Evolutionary conservation across 208 protist species (phyloP).

Genomic region (Trypanosoma boissoni): DNA sequence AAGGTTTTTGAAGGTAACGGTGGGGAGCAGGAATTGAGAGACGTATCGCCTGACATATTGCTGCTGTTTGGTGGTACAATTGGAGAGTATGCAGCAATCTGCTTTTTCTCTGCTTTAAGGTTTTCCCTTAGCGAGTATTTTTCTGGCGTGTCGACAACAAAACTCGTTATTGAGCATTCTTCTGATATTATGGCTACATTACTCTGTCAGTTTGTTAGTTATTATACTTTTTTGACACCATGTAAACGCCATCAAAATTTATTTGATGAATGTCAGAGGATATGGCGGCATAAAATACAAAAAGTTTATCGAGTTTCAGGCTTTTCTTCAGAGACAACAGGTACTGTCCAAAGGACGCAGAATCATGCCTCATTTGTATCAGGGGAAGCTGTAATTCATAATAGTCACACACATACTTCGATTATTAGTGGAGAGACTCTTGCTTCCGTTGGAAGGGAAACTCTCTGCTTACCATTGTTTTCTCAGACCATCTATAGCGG

Average conservation of each 20-base stretch:
- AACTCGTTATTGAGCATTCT: not conserved
- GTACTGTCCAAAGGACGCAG: too few relatives aligned
- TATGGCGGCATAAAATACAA: not conserved
- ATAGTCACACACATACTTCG: too few relatives aligned
- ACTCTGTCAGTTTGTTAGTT: slow-evolving; percentile 20
- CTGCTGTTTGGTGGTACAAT: slow-evolving; percentile 18
- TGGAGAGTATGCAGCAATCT: slow-evolving; percentile 25
- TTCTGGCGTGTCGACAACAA: slow-evolving; percentile 11
- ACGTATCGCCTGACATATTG: slow-evolving; percentile 13
- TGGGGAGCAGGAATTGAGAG: too few relatives aligned
- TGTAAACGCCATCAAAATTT: slow-evolving; percentile 21
- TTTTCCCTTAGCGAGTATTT: slow-evolving; percentile 8
- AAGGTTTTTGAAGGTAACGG: slow-evolving; percentile 2
- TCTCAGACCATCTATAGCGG: slow-evolving; percentile 10
- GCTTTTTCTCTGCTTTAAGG: slow-evolving; percentile 22
- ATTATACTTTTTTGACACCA: slow-evolving; percentile 8
- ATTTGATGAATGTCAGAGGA: slow-evolving; percentile 17
- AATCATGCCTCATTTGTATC: too few relatives aligned
- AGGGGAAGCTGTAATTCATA: too few relatives aligned
- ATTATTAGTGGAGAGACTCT: too few relatives aligned
- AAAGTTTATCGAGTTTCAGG: slow-evolving; percentile 10
- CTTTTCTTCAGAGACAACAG: not conserved
- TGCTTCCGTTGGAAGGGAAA: too few relatives aligned
- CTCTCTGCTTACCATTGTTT: slow-evolving; percentile 7
- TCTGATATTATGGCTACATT: slow-evolving; percentile 22